phyloP scores from a whole-genome alignment of 257 asterid species.

The Rehmannia glutinosa region DNA sequence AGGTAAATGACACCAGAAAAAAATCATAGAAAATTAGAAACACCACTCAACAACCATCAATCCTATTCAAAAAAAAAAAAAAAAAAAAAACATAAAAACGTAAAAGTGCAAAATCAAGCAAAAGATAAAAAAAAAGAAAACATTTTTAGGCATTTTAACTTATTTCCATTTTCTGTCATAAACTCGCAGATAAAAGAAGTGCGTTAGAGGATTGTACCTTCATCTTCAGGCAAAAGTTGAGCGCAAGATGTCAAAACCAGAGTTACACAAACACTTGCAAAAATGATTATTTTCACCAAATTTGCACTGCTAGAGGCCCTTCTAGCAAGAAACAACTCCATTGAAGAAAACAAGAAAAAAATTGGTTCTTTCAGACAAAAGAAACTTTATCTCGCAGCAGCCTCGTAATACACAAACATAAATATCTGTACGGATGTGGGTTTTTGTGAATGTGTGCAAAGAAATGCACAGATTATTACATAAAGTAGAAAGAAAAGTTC shows the following conservation, averaged over 20 bases:
- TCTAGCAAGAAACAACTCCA: slow-evolving; percentile 12
- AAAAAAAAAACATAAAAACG: too few relatives aligned
- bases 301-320: slow-evolving; percentile 1
- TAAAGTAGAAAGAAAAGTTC: background rate
- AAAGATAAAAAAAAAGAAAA: background rate
- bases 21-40: too few relatives aligned
- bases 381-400: background rate
- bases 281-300: slow-evolving; percentile 4
- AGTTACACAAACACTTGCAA: slow-evolving; percentile 19
- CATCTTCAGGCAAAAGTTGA: slow-evolving; percentile 49
- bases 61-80: too few relatives aligned
- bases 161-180: background rate
- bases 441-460: too few relatives aligned
- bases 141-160: background rate
- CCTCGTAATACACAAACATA: background rate
- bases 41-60: too few relatives aligned
- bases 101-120: too few relatives aligned
- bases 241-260: slow-evolving; percentile 33
- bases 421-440: too few relatives aligned
- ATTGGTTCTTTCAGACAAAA: background rate
- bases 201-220: slow-evolving; percentile 27
- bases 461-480: too few relatives aligned
- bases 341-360: background rate
- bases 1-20: too few relatives aligned
- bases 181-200: background rate